A percentile compares a stretch with the other conserved stretches of the same genome.
phyloP scores from a whole-genome alignment of 176 grass and related monocot species.

The Dactylis glomerata region DNA sequence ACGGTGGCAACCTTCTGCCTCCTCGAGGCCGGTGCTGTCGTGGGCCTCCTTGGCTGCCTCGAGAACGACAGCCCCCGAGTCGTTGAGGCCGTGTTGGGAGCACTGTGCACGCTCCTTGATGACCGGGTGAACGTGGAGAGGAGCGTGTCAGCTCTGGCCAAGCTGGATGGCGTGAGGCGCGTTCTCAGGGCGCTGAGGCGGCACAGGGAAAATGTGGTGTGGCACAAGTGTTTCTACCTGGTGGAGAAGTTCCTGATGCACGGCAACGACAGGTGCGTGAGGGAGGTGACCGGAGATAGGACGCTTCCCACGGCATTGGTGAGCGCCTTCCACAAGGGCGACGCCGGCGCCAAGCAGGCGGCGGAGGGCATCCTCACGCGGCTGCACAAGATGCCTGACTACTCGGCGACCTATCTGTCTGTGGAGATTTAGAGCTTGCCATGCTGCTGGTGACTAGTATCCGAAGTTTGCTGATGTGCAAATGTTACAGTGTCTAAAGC shows the following conservation, averaged over 20 bases:
- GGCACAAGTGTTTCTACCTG: constrained; percentile 70
- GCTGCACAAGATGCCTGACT: constrained; percentile 60
- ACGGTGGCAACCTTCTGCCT: constrained; percentile 59
- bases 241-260: constrained; percentile 68
- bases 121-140: constrained; percentile 70
- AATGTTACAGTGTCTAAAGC: constrained; percentile 8
- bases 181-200: constrained; percentile 58
- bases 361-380: constrained; percentile 75
- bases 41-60: constrained; percentile 61
- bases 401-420: constrained; percentile 43
- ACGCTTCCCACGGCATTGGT: constrained; percentile 57
- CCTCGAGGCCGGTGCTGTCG: constrained; percentile 45
- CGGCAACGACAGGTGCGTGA: constrained; percentile 40
- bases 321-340: constrained; percentile 70
- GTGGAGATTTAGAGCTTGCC: constrained; percentile 41
- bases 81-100: constrained; percentile 61
- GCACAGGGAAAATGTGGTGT: constrained; percentile 58
- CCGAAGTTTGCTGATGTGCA: background rate
- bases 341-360: constrained; percentile 49
- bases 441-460: background rate
- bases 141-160: constrained; percentile 40
- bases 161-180: constrained; percentile 33
- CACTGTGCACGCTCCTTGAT: constrained; percentile 67
- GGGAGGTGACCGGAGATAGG: constrained; percentile 57
- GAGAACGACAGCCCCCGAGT: constrained; percentile 55